Percentiles rank a stretch among this genome's conserved stretches.
Conservation (phyloP, 805 yeast species). For the Starmerella sirachaensis region DNA sequence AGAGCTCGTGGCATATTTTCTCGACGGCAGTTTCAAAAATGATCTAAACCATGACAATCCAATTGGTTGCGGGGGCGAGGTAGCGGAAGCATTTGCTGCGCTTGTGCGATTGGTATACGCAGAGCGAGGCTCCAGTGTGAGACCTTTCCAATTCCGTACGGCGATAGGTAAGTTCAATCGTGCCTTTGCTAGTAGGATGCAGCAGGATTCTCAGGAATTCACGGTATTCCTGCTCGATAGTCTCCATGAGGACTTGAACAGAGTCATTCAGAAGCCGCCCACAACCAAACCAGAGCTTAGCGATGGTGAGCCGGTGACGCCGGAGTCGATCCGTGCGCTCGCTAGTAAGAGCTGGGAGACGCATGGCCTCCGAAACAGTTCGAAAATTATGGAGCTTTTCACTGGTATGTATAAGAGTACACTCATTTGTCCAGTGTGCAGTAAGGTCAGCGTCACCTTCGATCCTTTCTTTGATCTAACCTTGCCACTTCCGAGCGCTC, state of each 20-base stretch:
- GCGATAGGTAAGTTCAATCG: constrained; percentile 69
- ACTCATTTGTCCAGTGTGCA: constrained; percentile 73
- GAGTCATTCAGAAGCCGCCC: constrained; percentile 71
- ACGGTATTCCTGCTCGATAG: constrained; percentile 79
- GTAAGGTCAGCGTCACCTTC: constrained; percentile 70
- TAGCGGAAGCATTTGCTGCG: constrained; percentile 64
- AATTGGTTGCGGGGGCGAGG: constrained; percentile 69
- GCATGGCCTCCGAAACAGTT: constrained; percentile 70
- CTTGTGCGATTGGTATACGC: constrained; percentile 50
- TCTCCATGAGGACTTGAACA: constrained; percentile 81
- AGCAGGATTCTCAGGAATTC: constrained; percentile 91
- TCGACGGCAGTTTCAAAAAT: constrained; percentile 39
- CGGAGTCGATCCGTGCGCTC: constrained; percentile 42
- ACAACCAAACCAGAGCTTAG: constrained; percentile 73
- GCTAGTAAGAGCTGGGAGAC: constrained; percentile 72
- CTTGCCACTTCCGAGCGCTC: constrained; percentile 64
- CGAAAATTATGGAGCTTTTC: constrained; percentile 72
- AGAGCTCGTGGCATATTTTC: constrained; percentile 65
- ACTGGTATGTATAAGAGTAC: constrained; percentile 88
- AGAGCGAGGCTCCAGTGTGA: constrained; percentile 26
- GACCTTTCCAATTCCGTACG: constrained; percentile 69
- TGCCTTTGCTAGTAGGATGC: constrained; percentile 68
- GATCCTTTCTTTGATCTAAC: constrained; percentile 91
- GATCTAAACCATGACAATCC: constrained; percentile 75
- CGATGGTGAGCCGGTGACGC: constrained; percentile 47